Percentiles rank a stretch among this genome's conserved stretches.
phyloP scores from a whole-genome alignment of 2,329 filamentous ascomycete genomes.

The Hypoxylon sp. region DNA sequence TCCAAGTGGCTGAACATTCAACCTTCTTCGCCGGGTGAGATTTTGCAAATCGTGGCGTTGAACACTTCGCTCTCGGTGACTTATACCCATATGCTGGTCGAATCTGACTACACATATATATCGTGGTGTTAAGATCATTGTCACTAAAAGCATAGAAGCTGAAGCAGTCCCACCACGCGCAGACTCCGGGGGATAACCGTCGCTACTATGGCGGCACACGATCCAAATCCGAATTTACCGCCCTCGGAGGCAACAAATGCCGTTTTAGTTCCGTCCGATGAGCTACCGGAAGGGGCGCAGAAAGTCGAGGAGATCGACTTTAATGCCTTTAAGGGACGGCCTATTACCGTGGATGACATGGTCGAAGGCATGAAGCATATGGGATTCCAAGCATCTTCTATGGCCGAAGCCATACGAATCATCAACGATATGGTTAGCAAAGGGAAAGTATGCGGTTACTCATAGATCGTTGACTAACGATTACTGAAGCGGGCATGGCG shows the following conservation, averaged over 20 bases:
- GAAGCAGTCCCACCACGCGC: conserved; percentile 2
- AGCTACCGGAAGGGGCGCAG: conserved; percentile 82
- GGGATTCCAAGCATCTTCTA: conserved; percentile 84
- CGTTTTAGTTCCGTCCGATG: conserved; percentile 86
- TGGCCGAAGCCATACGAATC: conserved; percentile 86
- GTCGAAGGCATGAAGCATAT: conserved; percentile 86
- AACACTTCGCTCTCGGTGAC: conserved; percentile 2
- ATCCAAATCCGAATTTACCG: conserved; percentile 58
- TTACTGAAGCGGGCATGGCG: conserved; percentile 76
- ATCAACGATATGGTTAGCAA: conserved; percentile 91
- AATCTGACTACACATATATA: conserved; percentile 3
- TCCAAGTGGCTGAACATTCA: not conserved
- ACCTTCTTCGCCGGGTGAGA: not conserved
- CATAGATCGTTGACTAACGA: conserved; percentile 47
- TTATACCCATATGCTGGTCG: conserved; percentile 11
- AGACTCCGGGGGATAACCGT: conserved; percentile 7
- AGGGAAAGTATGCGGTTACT: conserved; percentile 38
- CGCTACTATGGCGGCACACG: conserved; percentile 47
- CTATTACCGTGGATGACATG: conserved; percentile 89
- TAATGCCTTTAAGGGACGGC: conserved; percentile 79
- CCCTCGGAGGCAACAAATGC: conserved; percentile 80
- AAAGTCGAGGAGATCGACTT: conserved; percentile 95
- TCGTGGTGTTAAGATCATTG: conserved; percentile 13
- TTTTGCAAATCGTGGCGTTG: not conserved
- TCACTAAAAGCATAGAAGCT: conserved; percentile 13